phyloP scores from a whole-genome alignment of 352 stramenopile genomes.

The Pythium pectinolyticum region DNA sequence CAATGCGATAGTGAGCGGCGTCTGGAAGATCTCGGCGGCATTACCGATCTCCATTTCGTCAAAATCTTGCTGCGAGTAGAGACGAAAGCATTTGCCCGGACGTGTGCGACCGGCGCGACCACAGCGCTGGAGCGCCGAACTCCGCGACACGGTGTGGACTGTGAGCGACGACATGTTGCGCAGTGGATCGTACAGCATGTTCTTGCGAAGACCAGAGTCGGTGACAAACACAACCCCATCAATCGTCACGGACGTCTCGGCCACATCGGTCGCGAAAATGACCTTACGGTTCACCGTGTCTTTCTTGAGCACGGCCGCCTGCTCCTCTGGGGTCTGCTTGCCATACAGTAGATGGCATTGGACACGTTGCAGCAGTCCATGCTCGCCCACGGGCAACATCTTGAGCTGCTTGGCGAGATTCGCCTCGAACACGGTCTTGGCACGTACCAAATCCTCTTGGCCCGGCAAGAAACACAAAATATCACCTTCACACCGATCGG shows the following conservation, averaged over 20 bases:
- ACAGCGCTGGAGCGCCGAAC: conserved; percentile 35
- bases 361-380: conserved; percentile 3
- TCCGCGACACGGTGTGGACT: conserved; percentile 41
- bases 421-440: conserved; percentile 22
- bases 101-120: conserved; percentile 77
- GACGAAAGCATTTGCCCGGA: conserved; percentile 92
- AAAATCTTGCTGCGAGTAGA: conserved; percentile 30
- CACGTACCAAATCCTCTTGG: conserved; percentile 27
- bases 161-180: conserved; percentile 55
- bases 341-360: conserved; percentile 20
- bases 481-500: conserved; percentile 19
- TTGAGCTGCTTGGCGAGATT: not conserved
- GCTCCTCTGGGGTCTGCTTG: conserved; percentile 24
- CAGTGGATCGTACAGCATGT: conserved; percentile 56
- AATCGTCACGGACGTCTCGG: conserved; percentile 92
- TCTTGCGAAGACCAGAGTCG: conserved; percentile 30
- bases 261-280: conserved; percentile 76
- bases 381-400: not conserved
- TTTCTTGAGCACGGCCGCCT: conserved; percentile 29
- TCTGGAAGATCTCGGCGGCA: conserved; percentile 27
- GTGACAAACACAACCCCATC: conserved; percentile 68
- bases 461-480: conserved; percentile 32
- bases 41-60: conserved; percentile 34
- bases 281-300: conserved; percentile 50
- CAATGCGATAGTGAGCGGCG: conserved; percentile 27